Evolutionary conservation across 306 rosid genomes (phyloP), one percentile per base, ranked within the genome.

Genomic region (Arachis hypogaea): DNA sequence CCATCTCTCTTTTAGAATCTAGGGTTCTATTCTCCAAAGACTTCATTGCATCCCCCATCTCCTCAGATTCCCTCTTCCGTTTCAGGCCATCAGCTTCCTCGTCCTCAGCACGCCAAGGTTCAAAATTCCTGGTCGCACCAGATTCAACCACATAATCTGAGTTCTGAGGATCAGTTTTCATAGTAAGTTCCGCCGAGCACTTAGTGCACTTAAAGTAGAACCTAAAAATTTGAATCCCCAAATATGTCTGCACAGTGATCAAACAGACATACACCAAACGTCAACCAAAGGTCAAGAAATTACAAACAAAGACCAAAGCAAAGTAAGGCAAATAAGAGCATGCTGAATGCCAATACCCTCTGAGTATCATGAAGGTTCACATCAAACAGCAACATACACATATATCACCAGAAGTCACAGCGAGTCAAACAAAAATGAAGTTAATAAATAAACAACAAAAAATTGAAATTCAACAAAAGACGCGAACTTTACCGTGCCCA

Each of bases 161-260:
- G 78, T 93, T 93, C 63, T 87, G 90, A 1, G 98, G 98, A 61
- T 93, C 98, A 0, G 97, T 93, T 86, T 91, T 93, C 68, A 91
- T 93, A 2, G 96, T 59, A 5, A 93, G 84, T 80, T 93, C 98
- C 1, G 98, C 96, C 0, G 97, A 91, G 81, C 98, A 93, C 71
- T 66, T 81, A 40, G 98, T 93, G 68, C 98, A 66, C 81, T 93
- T 93, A 63, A 91, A 93, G 82, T 93, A 91, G 69, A 93, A 91
- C 43, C 98, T 78, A 63, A 93, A 93, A 22, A 91, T 82, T 84
- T 88, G 98, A 72, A 93, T 91, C 6, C 96, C 98, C 61, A 93
- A 76, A 72, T 91, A 93, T 9, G 96, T 87, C 97, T 93, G 89
- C 83, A 81, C 70, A 75, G 49, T 22, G 2, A 47, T 29, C 41